Conservation (phyloP, 2,329 filamentous ascomycete genomes). For the Ophiostoma australiae region DNA sequence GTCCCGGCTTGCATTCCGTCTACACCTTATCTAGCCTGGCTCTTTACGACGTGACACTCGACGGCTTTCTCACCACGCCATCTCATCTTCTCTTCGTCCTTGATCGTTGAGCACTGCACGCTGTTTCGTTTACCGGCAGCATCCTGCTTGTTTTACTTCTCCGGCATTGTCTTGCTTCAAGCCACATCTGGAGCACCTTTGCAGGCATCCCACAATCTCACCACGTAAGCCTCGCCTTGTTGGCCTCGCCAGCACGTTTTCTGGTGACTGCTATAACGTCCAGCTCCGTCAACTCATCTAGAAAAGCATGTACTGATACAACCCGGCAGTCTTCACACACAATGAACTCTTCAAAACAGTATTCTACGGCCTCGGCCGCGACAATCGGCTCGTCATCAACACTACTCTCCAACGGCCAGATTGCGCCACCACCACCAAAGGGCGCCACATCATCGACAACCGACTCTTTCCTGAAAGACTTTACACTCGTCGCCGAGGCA, state of each 20-base stretch:
- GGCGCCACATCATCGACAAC: slow-evolving; percentile 41
- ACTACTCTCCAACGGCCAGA: slow-evolving; percentile 23
- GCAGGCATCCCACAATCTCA: background rate
- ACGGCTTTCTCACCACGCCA: background rate
- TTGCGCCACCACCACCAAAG: slow-evolving; percentile 30
- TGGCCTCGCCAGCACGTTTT: background rate
- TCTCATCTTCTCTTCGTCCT: background rate
- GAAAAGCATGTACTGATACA: background rate
- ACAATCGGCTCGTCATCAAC: background rate
- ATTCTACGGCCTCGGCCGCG: background rate
- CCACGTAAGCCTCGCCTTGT: background rate
- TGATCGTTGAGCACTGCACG: background rate
- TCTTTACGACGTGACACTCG: background rate
- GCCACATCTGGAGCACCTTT: background rate
- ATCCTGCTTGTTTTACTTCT: background rate
- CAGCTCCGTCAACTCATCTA: too few relatives aligned
- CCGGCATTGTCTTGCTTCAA: background rate
- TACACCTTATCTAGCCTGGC: background rate
- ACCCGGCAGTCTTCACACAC: background rate
- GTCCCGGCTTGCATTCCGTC: background rate
- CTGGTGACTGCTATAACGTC: background rate
- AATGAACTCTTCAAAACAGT: slow-evolving; percentile 20
- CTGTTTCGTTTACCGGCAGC: background rate
- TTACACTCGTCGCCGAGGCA: slow-evolving; percentile 83
- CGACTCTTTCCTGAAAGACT: slow-evolving; percentile 67